These are phyloP conservation scores for Malassezia psittaci DNA, from an alignment of 1,284 basidiomycete genomes.

Conservation along the genomic window DNA sequence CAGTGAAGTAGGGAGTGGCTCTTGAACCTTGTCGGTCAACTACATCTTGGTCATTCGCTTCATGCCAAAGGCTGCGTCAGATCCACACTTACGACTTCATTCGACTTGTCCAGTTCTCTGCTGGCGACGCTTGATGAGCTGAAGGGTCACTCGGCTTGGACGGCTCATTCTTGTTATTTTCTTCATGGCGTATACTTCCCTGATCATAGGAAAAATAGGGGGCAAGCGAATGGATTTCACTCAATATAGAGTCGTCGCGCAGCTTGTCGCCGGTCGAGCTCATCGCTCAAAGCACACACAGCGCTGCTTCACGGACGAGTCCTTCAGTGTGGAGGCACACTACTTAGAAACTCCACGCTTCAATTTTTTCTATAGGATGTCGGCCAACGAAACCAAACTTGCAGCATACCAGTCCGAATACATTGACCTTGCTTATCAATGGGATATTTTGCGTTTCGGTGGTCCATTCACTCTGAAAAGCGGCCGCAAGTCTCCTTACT, in stretches of 20 bases:
- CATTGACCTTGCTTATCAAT: slow-evolving; percentile 37
- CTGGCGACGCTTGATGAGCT: neutral
- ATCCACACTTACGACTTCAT: slow-evolving; percentile 7
- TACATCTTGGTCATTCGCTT: slow-evolving; percentile 29
- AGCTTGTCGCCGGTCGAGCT: neutral
- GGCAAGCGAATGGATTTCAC: slow-evolving; percentile 15
- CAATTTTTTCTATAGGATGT: neutral
- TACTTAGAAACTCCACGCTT: neutral
- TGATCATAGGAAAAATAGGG: slow-evolving; percentile 16
- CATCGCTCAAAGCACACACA: neutral
- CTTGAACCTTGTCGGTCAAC: slow-evolving; percentile 31
- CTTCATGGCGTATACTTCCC: neutral
- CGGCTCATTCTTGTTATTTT: neutral
- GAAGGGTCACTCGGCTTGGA: neutral
- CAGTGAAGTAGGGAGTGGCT: slow-evolving; percentile 21
- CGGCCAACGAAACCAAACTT: slow-evolving; percentile 20
- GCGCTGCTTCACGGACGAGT: neutral
- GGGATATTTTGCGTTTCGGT: slow-evolving; percentile 39
- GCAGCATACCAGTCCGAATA: slow-evolving; percentile 39
- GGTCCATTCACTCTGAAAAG: slow-evolving; percentile 58
- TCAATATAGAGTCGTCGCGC: slow-evolving; percentile 9
- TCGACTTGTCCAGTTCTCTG: slow-evolving; percentile 2
- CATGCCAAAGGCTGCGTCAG: slow-evolving; percentile 5
- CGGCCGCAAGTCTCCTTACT: slow-evolving; percentile 85
- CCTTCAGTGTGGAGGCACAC: no score